Conservation (phyloP, 1,139 yeast species). For the Pichia sp. region DNA sequence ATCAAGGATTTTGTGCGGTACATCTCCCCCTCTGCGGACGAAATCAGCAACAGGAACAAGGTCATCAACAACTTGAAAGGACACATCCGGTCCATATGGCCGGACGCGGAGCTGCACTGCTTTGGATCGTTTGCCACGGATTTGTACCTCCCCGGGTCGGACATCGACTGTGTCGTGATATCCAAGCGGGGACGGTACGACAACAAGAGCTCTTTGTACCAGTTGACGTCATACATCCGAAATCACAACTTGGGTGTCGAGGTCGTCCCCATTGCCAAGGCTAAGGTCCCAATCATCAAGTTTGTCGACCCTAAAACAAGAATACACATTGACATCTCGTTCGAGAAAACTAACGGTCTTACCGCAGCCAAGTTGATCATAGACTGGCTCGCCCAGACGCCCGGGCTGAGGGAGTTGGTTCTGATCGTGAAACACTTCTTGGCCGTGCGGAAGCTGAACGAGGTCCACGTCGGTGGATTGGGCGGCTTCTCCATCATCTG, state of each 20-base stretch:
- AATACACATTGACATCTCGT: slow-evolving; percentile 85
- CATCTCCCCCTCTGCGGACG: slow-evolving; percentile 79
- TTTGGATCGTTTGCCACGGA: slow-evolving; percentile 97
- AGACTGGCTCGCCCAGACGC: slow-evolving; percentile 66
- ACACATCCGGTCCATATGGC: slow-evolving; percentile 64
- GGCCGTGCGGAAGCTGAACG: slow-evolving; percentile 71
- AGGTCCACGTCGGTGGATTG: slow-evolving; percentile 93
- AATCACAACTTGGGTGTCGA: slow-evolving; percentile 59
- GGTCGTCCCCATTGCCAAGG: slow-evolving; percentile 84
- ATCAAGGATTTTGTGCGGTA: slow-evolving; percentile 82
- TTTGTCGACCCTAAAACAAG: slow-evolving; percentile 71
- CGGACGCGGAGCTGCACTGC: slow-evolving; percentile 74
- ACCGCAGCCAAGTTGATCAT: slow-evolving; percentile 80
- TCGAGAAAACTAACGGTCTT: slow-evolving; percentile 82
- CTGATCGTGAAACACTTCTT: slow-evolving; percentile 83
- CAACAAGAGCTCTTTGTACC: slow-evolving; percentile 63
- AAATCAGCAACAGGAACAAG: slow-evolving; percentile 63
- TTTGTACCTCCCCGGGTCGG: slow-evolving; percentile 90
- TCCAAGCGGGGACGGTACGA: slow-evolving; percentile 65
- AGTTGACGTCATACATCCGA: slow-evolving; percentile 68
- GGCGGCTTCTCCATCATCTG: slow-evolving; percentile 95
- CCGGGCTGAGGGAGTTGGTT: slow-evolving; percentile 82
- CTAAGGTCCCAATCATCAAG: slow-evolving; percentile 94
- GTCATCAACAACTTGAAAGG: slow-evolving; percentile 59
- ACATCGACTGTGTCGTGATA: slow-evolving; percentile 88